phyloP scores from a whole-genome alignment of 2,329 filamentous ascomycete genomes.

The Hypoxylon sp. region DNA sequence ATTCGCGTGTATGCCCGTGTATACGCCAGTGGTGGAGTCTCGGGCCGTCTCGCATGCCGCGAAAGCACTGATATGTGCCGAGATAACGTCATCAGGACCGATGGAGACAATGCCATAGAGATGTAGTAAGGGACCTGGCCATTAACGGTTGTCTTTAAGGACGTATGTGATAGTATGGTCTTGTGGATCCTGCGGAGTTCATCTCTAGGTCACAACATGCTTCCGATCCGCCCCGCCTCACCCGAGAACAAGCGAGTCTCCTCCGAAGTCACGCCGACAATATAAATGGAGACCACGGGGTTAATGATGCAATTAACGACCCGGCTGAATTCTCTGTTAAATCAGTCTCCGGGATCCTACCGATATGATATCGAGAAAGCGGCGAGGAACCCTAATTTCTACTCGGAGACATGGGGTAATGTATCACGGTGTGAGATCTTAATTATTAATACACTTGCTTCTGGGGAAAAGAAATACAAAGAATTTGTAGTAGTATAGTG shows the following conservation, averaged over 20 bases:
- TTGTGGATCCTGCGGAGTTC: not conserved
- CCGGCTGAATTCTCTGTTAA: not conserved
- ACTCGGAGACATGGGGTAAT: not conserved
- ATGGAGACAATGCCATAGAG: too few relatives aligned
- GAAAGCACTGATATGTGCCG: too few relatives aligned
- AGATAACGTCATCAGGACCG: too few relatives aligned
- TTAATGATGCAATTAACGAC: not conserved
- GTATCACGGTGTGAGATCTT: not conserved
- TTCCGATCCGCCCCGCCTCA: not conserved
- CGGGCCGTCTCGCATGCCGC: too few relatives aligned
- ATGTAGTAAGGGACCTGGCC: too few relatives aligned
- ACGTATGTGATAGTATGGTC: too few relatives aligned
- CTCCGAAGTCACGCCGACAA: constrained; percentile 10
- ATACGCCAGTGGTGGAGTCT: too few relatives aligned
- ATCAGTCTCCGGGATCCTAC: not conserved
- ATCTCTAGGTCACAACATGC: not conserved
- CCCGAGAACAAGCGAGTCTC: not conserved
- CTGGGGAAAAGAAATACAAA: not conserved
- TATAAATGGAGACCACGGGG: not conserved
- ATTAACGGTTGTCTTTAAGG: too few relatives aligned
- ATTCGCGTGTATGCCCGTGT: too few relatives aligned
- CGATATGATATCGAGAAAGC: not conserved
- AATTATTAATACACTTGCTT: not conserved
- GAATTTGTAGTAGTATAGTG: too few relatives aligned
- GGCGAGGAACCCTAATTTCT: not conserved